A percentile compares a stretch with the other conserved stretches of the same genome.
phyloP scores from a whole-genome alignment of 2,329 filamentous ascomycete species.

The Botrytis paeoniae region DNA sequence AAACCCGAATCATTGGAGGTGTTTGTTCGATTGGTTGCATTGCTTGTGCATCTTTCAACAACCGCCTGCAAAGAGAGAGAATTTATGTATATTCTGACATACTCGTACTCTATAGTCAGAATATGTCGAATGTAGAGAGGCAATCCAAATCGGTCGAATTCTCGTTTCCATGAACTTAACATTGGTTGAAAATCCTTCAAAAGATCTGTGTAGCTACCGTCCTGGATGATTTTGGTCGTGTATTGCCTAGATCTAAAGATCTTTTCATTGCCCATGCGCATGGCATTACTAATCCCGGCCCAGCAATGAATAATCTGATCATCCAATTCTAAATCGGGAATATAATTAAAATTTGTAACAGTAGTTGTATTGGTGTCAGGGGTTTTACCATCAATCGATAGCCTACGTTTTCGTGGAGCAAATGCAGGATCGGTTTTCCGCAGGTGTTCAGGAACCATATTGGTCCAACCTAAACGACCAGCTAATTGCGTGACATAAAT shows the following conservation, averaged over 20 bases:
- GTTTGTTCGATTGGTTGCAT: conserved; percentile 50
- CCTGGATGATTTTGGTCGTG: conserved; percentile 85
- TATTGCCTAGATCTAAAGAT: conserved; percentile 84
- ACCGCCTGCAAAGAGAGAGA: conserved; percentile 92
- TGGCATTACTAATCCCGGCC: conserved; percentile 88
- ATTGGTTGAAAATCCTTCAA: conserved; percentile 80
- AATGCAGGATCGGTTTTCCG: conserved; percentile 56
- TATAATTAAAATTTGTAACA: conserved; percentile 61
- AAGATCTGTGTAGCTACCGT: conserved; percentile 75
- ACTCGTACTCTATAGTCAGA: conserved; percentile 91
- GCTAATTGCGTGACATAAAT: conserved; percentile 95
- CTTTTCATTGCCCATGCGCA: conserved; percentile 85
- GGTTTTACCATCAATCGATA: conserved; percentile 54
- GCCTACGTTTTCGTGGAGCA: conserved; percentile 41
- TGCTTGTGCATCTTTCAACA: conserved; percentile 84
- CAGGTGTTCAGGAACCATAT: conserved; percentile 77
- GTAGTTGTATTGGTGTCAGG: conserved; percentile 57
- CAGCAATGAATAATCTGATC: conserved; percentile 80
- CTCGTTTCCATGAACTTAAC: conserved; percentile 72
- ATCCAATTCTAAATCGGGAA: conserved; percentile 63
- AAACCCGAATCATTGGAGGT: conserved; percentile 39
- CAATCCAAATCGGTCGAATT: conserved; percentile 75
- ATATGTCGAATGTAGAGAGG: conserved; percentile 69
- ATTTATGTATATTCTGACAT: conserved; percentile 91
- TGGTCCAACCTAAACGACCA: conserved; percentile 86